Conservation (phyloP, 176 grass and related monocot genomes). For the Bothriochloa decipiens region DNA sequence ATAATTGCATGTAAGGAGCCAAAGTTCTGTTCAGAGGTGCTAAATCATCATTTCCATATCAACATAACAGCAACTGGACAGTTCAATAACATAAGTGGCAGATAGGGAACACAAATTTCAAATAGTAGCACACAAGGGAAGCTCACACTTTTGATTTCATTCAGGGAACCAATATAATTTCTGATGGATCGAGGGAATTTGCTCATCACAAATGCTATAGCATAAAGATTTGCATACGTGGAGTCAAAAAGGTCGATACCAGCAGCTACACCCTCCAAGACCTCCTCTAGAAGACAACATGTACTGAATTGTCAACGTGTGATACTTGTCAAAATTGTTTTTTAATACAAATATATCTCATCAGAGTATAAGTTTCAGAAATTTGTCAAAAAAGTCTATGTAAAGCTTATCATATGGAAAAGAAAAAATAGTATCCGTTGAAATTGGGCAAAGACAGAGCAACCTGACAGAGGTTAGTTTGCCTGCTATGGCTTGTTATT, state of each 20-base stretch:
- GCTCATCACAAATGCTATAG: background rate
- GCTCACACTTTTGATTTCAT: background rate
- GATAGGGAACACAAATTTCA: background rate
- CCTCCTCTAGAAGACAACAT: slow-evolving; percentile 70
- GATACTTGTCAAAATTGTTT: background rate
- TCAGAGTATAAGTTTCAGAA: background rate
- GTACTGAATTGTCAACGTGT: slow-evolving; percentile 35
- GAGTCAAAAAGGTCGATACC: slow-evolving; percentile 95
- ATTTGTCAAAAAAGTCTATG: slow-evolving; percentile 12
- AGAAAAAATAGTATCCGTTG: no score
- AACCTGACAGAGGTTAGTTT: no score
- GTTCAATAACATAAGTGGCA: background rate
- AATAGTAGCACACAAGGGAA: background rate
- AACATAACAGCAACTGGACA: background rate
- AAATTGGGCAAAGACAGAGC: no score
- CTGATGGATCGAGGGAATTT: background rate
- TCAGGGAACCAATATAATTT: background rate
- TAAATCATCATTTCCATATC: background rate
- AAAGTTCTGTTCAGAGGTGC: background rate
- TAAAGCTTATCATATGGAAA: slow-evolving; percentile 5
- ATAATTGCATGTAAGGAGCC: background rate
- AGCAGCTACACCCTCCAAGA: slow-evolving; percentile 88
- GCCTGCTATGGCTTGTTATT: no score
- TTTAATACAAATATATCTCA: slow-evolving; percentile 19
- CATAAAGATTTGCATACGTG: slow-evolving; percentile 59